Base-by-base conservation (phyloP, 192 early-diverging fungal species). In the Coemansia pectinata region DNA sequence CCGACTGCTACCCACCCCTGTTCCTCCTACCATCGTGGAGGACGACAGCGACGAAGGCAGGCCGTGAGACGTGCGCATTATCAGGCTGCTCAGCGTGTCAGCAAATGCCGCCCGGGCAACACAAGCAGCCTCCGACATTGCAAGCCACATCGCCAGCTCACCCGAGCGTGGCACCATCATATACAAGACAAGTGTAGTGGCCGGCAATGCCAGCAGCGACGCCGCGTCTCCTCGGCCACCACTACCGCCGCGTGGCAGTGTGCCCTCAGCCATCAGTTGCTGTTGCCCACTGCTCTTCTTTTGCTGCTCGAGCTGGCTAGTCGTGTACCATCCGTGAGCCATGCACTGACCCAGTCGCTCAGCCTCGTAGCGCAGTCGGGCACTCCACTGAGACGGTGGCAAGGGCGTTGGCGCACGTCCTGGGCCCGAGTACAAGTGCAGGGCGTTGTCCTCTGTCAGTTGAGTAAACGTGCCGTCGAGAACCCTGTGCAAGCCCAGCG, bases 261-360 rank as follows among this genome's bases (percentile, higher is more conserved):
- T 38, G 41, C 23, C 36, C 41, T 58, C 40, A 29, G 27, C 36
- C 7, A 38, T 6, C 65, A 44, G 23, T 33, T 40, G 29, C 25
- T 66, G 45, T 2, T 55, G 36, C 5, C 42, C 62, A 31, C 52
- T 53, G 59, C 39, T 41, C 19, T 55, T 33, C 31, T 45, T 67
- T 34, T 69, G 70, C 70, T 78, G 77, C 44, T 79, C 77, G 9
- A 65, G 62, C 69, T 79, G 78, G 62, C 69, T 66, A 33, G 57
- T 69, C 2, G 79, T 69, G 63, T 71, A 71, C 80, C 80, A 83
- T 15, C 60, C 75, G 23, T 77, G 74, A 0, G 75, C 75, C 69
- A 72, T 65, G 25, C 59, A 59, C 41, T 52, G 70, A 4, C 79
- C 79, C 2, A 82, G 50, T 1, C 71, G 45, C 59, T 69, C 71